Conservation (phyloP, 441 rosid species). For the Populus trichocarpa region DNA sequence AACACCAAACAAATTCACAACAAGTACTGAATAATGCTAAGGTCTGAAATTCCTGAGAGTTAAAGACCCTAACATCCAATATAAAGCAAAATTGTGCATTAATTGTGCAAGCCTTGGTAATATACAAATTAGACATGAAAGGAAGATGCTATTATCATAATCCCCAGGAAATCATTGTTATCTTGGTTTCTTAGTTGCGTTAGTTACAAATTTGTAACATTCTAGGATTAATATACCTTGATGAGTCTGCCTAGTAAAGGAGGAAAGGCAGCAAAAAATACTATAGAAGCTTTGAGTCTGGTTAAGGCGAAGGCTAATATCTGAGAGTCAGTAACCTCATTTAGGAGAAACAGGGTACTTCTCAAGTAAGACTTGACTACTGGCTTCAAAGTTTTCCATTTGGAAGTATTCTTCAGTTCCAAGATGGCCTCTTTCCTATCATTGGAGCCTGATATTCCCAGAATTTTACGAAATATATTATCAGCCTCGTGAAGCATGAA, state of each 20-base stretch:
- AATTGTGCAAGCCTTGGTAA: not conserved
- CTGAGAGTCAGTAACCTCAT: conserved; percentile 57
- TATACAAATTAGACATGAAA: not conserved
- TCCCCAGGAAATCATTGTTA: not conserved
- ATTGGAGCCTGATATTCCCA: conserved; percentile 59
- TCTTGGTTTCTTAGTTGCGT: conserved; percentile 1
- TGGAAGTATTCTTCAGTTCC: conserved; percentile 60
- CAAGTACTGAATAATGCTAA: not conserved
- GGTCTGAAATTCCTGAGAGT: not conserved
- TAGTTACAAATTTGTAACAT: not conserved
- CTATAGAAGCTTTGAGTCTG: conserved; percentile 52
- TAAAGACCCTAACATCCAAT: not conserved
- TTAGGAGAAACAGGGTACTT: conserved; percentile 67
- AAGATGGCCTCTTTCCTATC: conserved; percentile 54
- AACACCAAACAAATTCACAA: not conserved
- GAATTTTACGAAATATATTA: conserved; percentile 48
- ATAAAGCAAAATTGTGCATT: not conserved
- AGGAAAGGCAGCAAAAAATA: conserved; percentile 67
- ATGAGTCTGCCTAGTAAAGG: conserved; percentile 52
- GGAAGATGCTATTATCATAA: not conserved
- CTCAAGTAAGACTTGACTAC: conserved; percentile 67
- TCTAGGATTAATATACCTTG: conserved; percentile 50
- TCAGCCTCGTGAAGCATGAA: conserved; percentile 68
- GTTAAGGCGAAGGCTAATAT: conserved; percentile 19
- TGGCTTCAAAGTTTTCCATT: conserved; percentile 73